These are phyloP conservation scores for Nothomitra cinnamomea DNA, from an alignment of 2,329 filamentous ascomycete genomes.

Conservation along the genomic window DNA sequence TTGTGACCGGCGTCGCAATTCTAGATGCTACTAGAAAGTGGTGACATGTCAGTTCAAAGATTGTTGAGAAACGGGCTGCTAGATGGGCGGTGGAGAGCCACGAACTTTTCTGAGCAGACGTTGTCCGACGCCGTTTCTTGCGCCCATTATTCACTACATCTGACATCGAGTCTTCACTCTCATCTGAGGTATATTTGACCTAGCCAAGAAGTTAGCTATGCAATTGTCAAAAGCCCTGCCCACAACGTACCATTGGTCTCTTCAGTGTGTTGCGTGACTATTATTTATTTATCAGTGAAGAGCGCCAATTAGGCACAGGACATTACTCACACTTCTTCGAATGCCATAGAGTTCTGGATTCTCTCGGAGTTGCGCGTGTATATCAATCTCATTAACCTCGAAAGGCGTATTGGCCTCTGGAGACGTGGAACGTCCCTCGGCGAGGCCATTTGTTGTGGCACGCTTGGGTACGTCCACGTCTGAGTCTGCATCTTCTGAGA, in stretches of 20 bases:
- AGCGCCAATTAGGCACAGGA: neutral
- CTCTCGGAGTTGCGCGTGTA: conserved; percentile 66
- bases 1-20: conserved; percentile 36
- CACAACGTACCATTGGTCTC: neutral
- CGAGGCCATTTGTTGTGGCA: conserved; percentile 26
- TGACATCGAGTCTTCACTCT: conserved; percentile 54
- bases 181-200: conserved; percentile 39
- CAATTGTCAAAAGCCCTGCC: neutral
- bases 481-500: conserved; percentile 4
- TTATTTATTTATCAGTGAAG: neutral
- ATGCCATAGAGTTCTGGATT: conserved; percentile 93
- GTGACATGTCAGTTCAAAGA: neutral
- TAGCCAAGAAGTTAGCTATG: conserved; percentile 14
- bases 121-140: conserved; percentile 51
- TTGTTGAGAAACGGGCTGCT: neutral
- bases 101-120: conserved; percentile 43
- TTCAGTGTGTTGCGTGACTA: neutral
- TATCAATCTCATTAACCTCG: conserved; percentile 52
- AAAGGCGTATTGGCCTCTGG: conserved; percentile 48
- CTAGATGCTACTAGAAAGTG: conserved; percentile 34
- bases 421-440: conserved; percentile 48
- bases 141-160: conserved; percentile 45
- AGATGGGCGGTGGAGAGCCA: neutral
- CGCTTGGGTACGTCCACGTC: neutral
- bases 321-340: conserved; percentile 62